Evolutionary conservation across 352 stramenopile species (phyloP), one percentile per base, ranked within the genome.

Genomic region (Phytopythium montanum): DNA sequence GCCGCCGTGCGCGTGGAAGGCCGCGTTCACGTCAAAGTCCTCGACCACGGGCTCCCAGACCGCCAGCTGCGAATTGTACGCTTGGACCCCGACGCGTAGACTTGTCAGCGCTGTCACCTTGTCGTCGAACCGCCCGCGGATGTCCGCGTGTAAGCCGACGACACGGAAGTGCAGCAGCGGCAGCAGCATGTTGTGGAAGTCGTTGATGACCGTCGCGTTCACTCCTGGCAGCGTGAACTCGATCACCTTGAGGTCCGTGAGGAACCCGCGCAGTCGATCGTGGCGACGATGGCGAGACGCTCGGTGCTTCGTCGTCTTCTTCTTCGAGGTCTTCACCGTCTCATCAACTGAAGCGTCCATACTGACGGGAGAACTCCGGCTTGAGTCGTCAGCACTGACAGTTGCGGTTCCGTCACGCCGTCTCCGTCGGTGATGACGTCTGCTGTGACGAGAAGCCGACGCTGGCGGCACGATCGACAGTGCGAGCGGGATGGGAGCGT

Each of bases 111-210:
- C 80, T 10, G 80, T 89, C 16, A 88, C 74, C 52, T 80, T 82
- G 28, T 83, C 70, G 45, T 87, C 75, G 21, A 92, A 66, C 4
- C 78, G 72, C 28, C 83, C 81, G 33, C 82, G 72, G 25, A 94
- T 67, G 52, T 90, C 79, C 0, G 85, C 64, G 48, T 88, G 74
- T n/a, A 95, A 61, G n/a, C 74, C 76, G 13, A 72, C 67, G 16
- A 92, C 62, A 12, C 81, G 81, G n/a, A 90, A 76, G 55, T 95
- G 85, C 63, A 95, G 60, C 39, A 95, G 46, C 2, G 85, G 85
- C 16, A 95, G 62, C 42, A 93, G 60, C 85, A 95, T 95, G 53
- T 95, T 93, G 65, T 95, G 82, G 38, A 93, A 92, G 60, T 95
- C 85, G 57, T 95, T 95, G 16, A 95, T 75, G 28, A 95, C 70